Base-by-base conservation (phyloP, 2,329 filamentous ascomycete species). In the Cryphonectria nitschkei region DNA sequence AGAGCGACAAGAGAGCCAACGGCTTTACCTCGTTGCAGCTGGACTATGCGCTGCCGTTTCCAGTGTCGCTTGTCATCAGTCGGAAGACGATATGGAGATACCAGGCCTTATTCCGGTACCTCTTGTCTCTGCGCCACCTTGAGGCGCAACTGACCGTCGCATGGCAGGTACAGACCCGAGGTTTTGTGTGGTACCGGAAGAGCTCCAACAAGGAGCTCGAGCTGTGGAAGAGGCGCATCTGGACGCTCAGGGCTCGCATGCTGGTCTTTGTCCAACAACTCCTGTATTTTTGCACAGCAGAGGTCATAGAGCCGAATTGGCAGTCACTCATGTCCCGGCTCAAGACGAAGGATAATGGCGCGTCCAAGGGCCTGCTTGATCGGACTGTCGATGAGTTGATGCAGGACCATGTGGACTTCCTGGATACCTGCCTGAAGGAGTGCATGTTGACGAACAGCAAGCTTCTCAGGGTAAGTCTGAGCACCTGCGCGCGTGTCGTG, bases 391-490 rank as follows among this genome's bases (percentile, higher is more conserved):
- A 99, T 78, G 94, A 98, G 82, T 83, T 99, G 78, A 99, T 99
- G 96, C 94, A 98, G 82, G 95, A 98, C 78, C 96, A 99, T 82
- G 95, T 99, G 72, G 96, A 98, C 81, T 99, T 99, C 80, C 84
- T 99, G 64, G 96, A 98, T 76, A 98, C 96, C 4, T 99, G 96
- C 80, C 85, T 99, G 77, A 99, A 98, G 82, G 96, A 98, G 82
- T 98, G 96, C 84, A 98, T 98, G 94, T 86, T 99, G 74, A 99
- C 96, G 29, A 98, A 99, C 80, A 94, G 93, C 78, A 98, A 97
- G 83, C 86, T 99, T 8, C 83, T 99, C 7, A 92, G 94, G 82
- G 95, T 97, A 87, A 74, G 85, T 81, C 16, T 60, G 56, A 58
- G 56, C 22, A 34, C 52, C 69, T 41, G 67, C 26, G 50, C 14